Evolutionary conservation across 148 eudicot genomes (phyloP).

Genomic region (Fallopia convolvulus): DNA sequence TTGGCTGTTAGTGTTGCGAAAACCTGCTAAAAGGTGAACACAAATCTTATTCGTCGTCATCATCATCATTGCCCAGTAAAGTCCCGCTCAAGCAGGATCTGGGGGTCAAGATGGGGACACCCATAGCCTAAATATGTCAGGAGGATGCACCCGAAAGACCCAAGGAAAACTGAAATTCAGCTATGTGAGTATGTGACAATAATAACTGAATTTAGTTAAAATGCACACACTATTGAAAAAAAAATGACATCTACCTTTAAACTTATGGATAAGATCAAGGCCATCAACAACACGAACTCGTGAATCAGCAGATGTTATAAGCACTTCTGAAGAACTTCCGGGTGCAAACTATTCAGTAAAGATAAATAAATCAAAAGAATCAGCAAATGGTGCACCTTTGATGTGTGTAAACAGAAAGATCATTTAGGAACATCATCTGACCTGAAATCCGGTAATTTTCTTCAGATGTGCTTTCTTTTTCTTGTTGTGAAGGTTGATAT

Average conservation of each 20-base stretch:
- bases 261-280: conserved; percentile 75
- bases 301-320: conserved; percentile 91
- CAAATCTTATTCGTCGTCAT: not conserved
- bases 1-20: conserved; percentile 84
- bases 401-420: conserved; percentile 10
- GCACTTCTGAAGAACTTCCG: conserved; percentile 82
- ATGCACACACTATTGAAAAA: too few species aligned
- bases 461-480: conserved; percentile 87
- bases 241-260: conserved; percentile 49
- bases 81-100: too few species aligned
- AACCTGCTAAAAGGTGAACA: conserved; percentile 32
- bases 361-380: conserved; percentile 9
- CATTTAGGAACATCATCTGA: conserved; percentile 17
- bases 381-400: conserved; percentile 13
- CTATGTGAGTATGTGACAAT: too few species aligned
- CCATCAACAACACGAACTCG: conserved; percentile 81
- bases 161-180: too few species aligned
- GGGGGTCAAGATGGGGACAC: too few species aligned
- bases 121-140: too few species aligned
- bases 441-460: conserved; percentile 96
- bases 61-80: too few species aligned
- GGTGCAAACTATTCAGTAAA: conserved; percentile 60
- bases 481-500: conserved; percentile 68
- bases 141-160: too few species aligned
- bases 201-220: too few species aligned